Conservation (phyloP, 768 basidiomycete genomes). For the Leccinellum rugosiceps region DNA sequence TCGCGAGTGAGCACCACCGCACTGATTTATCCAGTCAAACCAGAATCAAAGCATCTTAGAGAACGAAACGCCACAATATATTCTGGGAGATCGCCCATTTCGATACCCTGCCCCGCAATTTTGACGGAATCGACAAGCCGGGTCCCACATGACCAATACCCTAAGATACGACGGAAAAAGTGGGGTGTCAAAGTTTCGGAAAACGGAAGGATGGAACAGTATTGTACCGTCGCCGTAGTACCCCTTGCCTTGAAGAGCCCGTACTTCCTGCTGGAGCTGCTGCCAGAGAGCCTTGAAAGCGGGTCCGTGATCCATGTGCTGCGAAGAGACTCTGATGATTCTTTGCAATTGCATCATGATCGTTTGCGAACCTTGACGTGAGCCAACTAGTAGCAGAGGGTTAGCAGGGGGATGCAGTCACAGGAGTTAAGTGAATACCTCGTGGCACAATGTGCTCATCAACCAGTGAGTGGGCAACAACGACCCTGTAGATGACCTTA, state of each 20-base stretch:
- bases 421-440: constrained; percentile 45
- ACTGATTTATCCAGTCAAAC: constrained; percentile 39
- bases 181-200: constrained; percentile 5
- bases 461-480: constrained; percentile 65
- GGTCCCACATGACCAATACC: constrained; percentile 79
- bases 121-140: constrained; percentile 63
- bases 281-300: constrained; percentile 76
- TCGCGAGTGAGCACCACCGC: constrained; percentile 74
- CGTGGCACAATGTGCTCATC: constrained; percentile 79
- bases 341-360: neutral
- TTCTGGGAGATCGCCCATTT: constrained; percentile 64
- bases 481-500: constrained; percentile 57
- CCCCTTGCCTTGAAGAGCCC: constrained; percentile 64
- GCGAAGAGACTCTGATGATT: neutral
- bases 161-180: constrained; percentile 34
- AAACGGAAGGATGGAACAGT: neutral
- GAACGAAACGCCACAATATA: constrained; percentile 52
- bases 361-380: constrained; percentile 63
- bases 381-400: constrained; percentile 51
- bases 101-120: constrained; percentile 49
- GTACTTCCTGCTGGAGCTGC: constrained; percentile 61
- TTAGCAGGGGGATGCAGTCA: constrained; percentile 4
- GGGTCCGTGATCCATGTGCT: constrained; percentile 82
- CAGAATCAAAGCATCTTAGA: neutral
- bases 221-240: constrained; percentile 78